A percentile compares a stretch with the other conserved stretches of the same genome.
phyloP scores from a whole-genome alignment of 2,329 filamentous ascomycete genomes.

The Falciphora oryzae region DNA sequence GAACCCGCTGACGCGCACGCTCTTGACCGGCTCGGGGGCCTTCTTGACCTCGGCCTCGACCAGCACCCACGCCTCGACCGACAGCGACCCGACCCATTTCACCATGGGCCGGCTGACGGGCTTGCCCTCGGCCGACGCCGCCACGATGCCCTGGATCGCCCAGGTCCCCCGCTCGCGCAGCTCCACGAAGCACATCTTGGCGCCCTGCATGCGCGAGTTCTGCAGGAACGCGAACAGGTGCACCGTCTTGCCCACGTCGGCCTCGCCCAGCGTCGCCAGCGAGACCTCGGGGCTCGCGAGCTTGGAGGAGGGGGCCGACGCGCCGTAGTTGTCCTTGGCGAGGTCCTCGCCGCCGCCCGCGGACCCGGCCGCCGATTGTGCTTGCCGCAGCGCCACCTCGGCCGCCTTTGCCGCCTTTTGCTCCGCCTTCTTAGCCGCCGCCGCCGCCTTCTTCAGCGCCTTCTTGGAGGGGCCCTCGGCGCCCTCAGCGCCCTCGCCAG shows the following conservation, averaged over 20 bases:
- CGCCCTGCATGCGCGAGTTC: conserved; percentile 81
- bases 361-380: conserved; percentile 59
- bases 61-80: conserved; percentile 73
- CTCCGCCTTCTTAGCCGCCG: conserved; percentile 84
- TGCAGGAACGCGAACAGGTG: conserved; percentile 77
- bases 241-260: conserved; percentile 63
- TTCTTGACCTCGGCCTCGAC: conserved; percentile 78
- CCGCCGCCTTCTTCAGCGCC: conserved; percentile 76
- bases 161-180: conserved; percentile 69
- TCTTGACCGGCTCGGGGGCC: conserved; percentile 83
- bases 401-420: conserved; percentile 67
- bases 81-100: conserved; percentile 75
- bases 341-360: conserved; percentile 61
- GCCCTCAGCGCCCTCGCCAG: conserved; percentile 23
- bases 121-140: conserved; percentile 53
- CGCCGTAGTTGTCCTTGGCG: conserved; percentile 77
- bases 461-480: conserved; percentile 62
- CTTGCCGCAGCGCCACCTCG: conserved; percentile 55
- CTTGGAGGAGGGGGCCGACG: conserved; percentile 42
- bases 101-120: conserved; percentile 81
- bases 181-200: conserved; percentile 88
- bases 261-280: conserved; percentile 58
- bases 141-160: conserved; percentile 76
- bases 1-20: conserved; percentile 69
- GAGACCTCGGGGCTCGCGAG: conserved; percentile 48